Conservation (phyloP, 1,284 basidiomycete species). For the Boletellus deceptivus region DNA sequence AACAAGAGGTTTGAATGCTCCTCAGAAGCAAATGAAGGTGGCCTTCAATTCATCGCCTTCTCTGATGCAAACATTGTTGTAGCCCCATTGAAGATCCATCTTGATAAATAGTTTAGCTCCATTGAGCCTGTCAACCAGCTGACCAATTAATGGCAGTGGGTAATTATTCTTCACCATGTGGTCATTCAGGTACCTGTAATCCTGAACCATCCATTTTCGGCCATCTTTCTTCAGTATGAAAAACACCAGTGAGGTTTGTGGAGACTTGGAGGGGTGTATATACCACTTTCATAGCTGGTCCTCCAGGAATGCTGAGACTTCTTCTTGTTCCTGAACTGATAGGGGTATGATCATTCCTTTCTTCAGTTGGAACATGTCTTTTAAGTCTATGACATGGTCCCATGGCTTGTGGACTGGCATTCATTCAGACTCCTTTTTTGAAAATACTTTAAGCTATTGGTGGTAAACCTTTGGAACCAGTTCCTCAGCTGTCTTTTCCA, state of each 20-base stretch:
- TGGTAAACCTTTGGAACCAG: too few relatives aligned
- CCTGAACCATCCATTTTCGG: neutral
- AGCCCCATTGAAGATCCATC: too few relatives aligned
- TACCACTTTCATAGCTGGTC: neutral
- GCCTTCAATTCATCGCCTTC: neutral
- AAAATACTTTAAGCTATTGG: too few relatives aligned
- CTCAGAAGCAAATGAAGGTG: neutral
- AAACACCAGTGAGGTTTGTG: neutral
- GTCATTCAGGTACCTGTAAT: neutral
- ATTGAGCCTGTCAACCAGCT: neutral
- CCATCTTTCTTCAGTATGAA: neutral
- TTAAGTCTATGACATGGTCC: too few relatives aligned
- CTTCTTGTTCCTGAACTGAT: neutral
- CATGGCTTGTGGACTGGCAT: too few relatives aligned
- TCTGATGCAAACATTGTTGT: neutral
- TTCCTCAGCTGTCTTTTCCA: too few relatives aligned
- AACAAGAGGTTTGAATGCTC: neutral
- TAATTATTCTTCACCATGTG: neutral
- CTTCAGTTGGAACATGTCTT: too few relatives aligned
- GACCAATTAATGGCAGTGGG: neutral
- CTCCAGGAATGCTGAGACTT: neutral
- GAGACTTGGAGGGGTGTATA: neutral
- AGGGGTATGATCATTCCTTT: neutral
- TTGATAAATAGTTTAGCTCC: too few relatives aligned
- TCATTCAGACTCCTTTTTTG: too few relatives aligned